Evolutionary conservation across 179 eudicot genomes (phyloP).

Genomic region (Corrigiola litoralis): DNA sequence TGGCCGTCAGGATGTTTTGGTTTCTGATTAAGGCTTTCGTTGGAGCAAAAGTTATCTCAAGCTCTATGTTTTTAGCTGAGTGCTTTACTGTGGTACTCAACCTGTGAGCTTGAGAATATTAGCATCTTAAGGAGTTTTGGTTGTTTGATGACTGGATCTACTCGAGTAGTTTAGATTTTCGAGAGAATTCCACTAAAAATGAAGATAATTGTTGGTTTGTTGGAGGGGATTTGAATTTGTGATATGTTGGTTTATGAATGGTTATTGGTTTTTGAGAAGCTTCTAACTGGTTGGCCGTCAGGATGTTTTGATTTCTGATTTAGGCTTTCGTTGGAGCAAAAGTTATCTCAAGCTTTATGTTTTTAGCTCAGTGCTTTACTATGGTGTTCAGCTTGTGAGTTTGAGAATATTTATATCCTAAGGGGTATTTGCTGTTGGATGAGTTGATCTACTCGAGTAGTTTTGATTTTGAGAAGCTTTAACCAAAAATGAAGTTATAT

Average conservation of each 20-base stretch:
- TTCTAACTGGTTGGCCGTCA: slow-evolving; percentile 21
- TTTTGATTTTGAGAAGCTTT: too few species aligned
- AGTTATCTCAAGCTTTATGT: slow-evolving; percentile 1
- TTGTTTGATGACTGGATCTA: too few species aligned
- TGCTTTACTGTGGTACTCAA: neutral
- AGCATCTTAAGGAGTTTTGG: too few species aligned
- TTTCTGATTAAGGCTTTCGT: slow-evolving; percentile 9
- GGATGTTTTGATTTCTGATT: neutral
- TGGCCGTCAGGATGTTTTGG: slow-evolving; percentile 1
- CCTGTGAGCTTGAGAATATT: neutral
- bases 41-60: slow-evolving; percentile 1
- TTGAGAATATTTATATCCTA: neutral
- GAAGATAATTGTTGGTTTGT: too few species aligned
- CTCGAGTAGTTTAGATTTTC: too few species aligned
- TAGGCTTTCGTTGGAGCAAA: slow-evolving; percentile 27
- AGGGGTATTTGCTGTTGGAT: neutral
- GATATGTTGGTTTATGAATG: too few species aligned
- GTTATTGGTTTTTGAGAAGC: neutral
- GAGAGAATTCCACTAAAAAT: too few species aligned
- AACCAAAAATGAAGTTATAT: too few species aligned
- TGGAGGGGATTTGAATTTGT: too few species aligned
- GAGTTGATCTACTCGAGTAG: too few species aligned
- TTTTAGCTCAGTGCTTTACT: neutral
- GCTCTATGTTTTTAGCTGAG: neutral
- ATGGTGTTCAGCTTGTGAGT: neutral